Percentiles rank a stretch among this genome's conserved stretches.
phyloP scores from a whole-genome alignment of 208 protist genomes.

The Herpetomonas tarakana region DNA sequence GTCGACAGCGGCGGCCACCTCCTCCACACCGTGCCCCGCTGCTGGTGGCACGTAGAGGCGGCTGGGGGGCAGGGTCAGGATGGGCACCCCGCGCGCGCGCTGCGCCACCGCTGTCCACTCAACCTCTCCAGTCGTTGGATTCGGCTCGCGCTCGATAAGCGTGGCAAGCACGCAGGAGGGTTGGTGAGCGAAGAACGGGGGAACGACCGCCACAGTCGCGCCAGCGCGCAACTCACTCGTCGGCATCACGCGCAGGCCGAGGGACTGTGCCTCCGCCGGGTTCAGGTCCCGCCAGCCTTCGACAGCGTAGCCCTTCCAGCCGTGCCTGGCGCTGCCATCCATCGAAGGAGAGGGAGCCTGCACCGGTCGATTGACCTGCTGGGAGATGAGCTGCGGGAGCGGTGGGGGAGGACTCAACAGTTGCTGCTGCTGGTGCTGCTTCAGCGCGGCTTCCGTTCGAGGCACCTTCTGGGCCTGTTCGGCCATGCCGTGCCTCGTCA shows the following conservation, averaged over 20 bases:
- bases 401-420: too few relatives aligned
- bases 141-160: slow-evolving; percentile 39
- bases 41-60: slow-evolving; percentile 38
- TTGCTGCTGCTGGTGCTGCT: too few relatives aligned
- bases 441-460: too few relatives aligned
- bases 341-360: neutral
- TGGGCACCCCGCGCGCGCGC: slow-evolving; percentile 41
- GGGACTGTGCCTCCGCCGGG: slow-evolving; percentile 30
- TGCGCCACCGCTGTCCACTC: slow-evolving; percentile 61
- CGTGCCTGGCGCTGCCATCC: neutral
- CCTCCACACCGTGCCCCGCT: slow-evolving; percentile 21
- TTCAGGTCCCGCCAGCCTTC: slow-evolving; percentile 50
- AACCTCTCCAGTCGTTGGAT: slow-evolving; percentile 6
- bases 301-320: slow-evolving; percentile 55
- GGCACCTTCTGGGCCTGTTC: too few relatives aligned
- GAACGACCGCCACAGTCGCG: slow-evolving; percentile 55
- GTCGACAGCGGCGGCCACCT: slow-evolving; percentile 44
- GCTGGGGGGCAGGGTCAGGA: slow-evolving; percentile 32
- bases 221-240: slow-evolving; percentile 38
- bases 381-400: too few relatives aligned
- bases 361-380: too few relatives aligned
- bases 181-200: slow-evolving; percentile 49
- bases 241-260: slow-evolving; percentile 37
- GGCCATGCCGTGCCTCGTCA: too few relatives aligned
- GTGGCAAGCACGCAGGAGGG: slow-evolving; percentile 65